A percentile compares a stretch with the other conserved stretches of the same genome.
Evolutionary conservation across 2,329 filamentous ascomycete genomes (phyloP).

Genomic region (Cadophora sp.): DNA sequence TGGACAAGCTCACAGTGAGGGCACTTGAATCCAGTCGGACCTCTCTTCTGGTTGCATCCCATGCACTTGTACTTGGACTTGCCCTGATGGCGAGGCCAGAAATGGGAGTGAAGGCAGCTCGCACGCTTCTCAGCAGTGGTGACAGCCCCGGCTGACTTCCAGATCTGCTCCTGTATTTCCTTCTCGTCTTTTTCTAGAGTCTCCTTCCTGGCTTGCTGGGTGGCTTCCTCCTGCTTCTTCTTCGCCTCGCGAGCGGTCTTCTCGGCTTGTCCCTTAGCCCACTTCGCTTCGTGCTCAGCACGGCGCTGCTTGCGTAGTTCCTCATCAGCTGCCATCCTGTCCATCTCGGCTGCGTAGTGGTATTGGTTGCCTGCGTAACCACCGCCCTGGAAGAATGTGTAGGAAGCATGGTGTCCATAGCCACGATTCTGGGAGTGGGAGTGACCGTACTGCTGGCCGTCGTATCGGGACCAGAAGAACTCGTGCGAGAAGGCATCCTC

Average conservation of each 20-base stretch:
- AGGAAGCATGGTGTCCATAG: neutral
- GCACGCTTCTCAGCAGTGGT: conserved; percentile 30
- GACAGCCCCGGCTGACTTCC: conserved; percentile 12
- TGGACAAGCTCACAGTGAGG: conserved; percentile 29
- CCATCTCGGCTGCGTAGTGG: neutral
- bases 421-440: neutral
- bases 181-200: neutral
- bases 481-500: neutral
- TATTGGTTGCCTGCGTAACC: neutral
- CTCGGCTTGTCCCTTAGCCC: neutral
- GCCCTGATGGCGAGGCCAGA: conserved; percentile 32
- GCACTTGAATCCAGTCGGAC: conserved; percentile 30
- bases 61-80: conserved; percentile 35
- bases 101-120: conserved; percentile 29
- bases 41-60: conserved; percentile 31
- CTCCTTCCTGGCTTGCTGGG: conserved; percentile 10
- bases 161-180: conserved; percentile 24
- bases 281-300: conserved; percentile 1
- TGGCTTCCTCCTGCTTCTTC: conserved; percentile 9
- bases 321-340: neutral
- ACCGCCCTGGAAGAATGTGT: neutral
- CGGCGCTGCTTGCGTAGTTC: neutral
- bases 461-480: neutral
- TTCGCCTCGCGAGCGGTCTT: conserved; percentile 8
- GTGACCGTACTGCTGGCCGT: neutral